phyloP scores from a whole-genome alignment of 2,329 filamentous ascomycete genomes.

The Aureobasidium sp. region DNA sequence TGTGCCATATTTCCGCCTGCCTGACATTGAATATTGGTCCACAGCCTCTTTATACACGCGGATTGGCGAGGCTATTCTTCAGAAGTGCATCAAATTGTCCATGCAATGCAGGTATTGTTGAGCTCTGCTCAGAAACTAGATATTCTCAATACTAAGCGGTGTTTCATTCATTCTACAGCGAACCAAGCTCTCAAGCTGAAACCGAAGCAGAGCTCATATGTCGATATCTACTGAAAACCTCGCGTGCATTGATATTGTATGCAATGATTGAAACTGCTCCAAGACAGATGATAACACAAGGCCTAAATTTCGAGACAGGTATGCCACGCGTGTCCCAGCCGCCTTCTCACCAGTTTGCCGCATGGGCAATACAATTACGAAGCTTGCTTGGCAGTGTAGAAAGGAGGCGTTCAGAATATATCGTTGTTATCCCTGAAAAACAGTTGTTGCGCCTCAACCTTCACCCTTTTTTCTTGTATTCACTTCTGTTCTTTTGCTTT shows the following conservation, averaged over 20 bases:
- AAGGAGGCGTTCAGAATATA: slow-evolving; percentile 11
- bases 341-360: not conserved
- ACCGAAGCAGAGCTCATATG: not conserved
- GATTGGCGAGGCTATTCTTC: too few relatives aligned
- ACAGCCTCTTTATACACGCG: too few relatives aligned
- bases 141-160: too few relatives aligned
- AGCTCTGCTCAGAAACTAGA: not conserved
- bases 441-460: not conserved
- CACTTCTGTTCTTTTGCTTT: not conserved
- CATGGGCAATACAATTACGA: not conserved
- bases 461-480: not conserved
- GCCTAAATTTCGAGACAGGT: not conserved
- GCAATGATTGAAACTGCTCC: not conserved
- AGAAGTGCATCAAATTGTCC: too few relatives aligned
- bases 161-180: too few relatives aligned
- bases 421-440: slow-evolving; percentile 13
- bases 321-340: not conserved
- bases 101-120: too few relatives aligned
- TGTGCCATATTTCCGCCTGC: too few relatives aligned
- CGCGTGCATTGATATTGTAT: not conserved
- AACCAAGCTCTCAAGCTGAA: not conserved
- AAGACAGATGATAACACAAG: not conserved
- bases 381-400: slow-evolving; percentile 11
- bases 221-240: not conserved
- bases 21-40: too few relatives aligned